Evolutionary conservation across 495 filamentous ascomycete genomes (phyloP).

Genomic region (Penicillium macrosclerotiorum): DNA sequence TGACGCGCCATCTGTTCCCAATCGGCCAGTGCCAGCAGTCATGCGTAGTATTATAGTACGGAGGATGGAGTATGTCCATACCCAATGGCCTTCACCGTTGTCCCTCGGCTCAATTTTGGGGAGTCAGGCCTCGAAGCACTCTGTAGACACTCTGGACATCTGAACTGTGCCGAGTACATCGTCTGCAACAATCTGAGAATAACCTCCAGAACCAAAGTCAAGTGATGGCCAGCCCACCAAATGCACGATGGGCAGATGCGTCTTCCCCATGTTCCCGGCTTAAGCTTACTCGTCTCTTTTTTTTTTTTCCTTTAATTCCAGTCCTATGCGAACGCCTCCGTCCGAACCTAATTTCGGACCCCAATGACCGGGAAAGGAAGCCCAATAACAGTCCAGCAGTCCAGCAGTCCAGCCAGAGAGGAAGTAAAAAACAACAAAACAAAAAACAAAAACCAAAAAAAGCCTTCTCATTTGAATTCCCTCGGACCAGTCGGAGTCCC

Average conservation of each 20-base stretch:
- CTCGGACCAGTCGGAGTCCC: conserved; percentile 8
- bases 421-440: no score
- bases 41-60: conserved; percentile 3
- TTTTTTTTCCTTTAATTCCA: no score
- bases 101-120: not conserved
- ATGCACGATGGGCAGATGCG: no score
- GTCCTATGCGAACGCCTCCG: conserved; percentile 23
- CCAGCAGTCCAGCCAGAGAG: not conserved
- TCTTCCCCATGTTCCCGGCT: conserved; percentile 7
- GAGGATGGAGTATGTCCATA: not conserved
- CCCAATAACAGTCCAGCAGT: not conserved
- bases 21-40: no score
- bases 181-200: not conserved
- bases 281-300: conserved; percentile 16
- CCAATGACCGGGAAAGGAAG: no score
- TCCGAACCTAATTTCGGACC: conserved; percentile 28
- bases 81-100: not conserved
- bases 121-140: no score
- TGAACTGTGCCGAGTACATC: no score
- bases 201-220: not conserved
- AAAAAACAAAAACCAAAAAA: not conserved
- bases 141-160: no score
- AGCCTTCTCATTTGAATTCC: not conserved
- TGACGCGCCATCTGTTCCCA: conserved; percentile 17
- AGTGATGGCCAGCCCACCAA: not conserved